These are phyloP conservation scores for Pseudogymnoascus verrucosus DNA, from an alignment of 2,329 filamentous ascomycete species.

Conservation along the genomic window DNA sequence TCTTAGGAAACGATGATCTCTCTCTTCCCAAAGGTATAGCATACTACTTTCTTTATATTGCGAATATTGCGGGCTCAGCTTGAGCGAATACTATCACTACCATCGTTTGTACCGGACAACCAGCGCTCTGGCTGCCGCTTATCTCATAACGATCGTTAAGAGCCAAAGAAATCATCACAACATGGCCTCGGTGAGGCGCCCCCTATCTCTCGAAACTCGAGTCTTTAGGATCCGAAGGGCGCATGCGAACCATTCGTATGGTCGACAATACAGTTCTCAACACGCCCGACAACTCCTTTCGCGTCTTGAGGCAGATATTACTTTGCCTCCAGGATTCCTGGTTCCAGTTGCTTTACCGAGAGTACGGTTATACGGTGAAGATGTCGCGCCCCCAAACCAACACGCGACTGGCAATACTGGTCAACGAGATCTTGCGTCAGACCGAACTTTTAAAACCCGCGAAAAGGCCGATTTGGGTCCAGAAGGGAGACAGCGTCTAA, in stretches of 20 bases:
- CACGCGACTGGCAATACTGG: neutral
- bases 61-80: neutral
- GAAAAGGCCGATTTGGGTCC: neutral
- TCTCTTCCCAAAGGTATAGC: constrained; percentile 54
- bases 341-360: neutral
- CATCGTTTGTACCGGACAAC: neutral
- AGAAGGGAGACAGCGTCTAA: neutral
- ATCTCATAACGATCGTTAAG: neutral
- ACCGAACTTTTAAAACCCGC: neutral
- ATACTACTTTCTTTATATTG: constrained; percentile 9
- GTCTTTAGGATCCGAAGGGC: neutral
- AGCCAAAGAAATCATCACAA: neutral
- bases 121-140: neutral
- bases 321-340: neutral
- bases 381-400: neutral
- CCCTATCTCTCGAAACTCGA: neutral
- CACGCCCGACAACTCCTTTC: neutral
- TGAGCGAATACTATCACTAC: neutral
- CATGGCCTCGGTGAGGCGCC: neutral
- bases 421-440: neutral
- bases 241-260: neutral
- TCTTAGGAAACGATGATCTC: constrained; percentile 53
- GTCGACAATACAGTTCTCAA: neutral
- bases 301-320: neutral
- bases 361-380: neutral